Conservation (phyloP, 2,329 filamentous ascomycete genomes). For the Aplosporella prunicola region DNA sequence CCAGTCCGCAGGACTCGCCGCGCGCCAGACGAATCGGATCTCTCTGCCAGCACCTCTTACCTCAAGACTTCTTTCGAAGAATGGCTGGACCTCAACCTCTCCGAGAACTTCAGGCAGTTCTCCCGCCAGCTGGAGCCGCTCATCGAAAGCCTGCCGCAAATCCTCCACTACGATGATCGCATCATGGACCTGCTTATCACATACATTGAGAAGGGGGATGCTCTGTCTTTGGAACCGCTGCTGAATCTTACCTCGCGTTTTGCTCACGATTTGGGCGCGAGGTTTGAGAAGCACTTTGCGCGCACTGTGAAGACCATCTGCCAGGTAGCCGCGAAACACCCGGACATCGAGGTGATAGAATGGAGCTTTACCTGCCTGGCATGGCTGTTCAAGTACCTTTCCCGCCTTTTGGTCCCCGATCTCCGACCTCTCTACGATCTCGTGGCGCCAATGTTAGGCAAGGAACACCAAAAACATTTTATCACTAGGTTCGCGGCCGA, state of each 20-base stretch:
- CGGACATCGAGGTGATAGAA: conserved; percentile 83
- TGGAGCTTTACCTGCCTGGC: conserved; percentile 93
- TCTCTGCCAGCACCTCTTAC: conserved; percentile 71
- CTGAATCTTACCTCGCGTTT: conserved; percentile 84
- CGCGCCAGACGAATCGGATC: conserved; percentile 70
- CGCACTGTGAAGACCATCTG: conserved; percentile 66
- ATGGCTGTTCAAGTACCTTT: conserved; percentile 96
- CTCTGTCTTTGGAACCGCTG: conserved; percentile 73
- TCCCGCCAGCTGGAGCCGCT: conserved; percentile 63
- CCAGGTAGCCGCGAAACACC: conserved; percentile 64
- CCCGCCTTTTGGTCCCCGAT: conserved; percentile 75
- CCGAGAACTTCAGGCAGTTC: conserved; percentile 70
- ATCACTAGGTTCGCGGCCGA: conserved; percentile 90
- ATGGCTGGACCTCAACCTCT: conserved; percentile 89
- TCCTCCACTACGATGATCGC: conserved; percentile 79
- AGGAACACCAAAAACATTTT: conserved; percentile 70
- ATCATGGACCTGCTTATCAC: conserved; percentile 70
- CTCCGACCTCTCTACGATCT: conserved; percentile 75
- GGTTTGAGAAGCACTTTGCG: conserved; percentile 83
- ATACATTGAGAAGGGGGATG: conserved; percentile 69
- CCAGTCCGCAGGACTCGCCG: conserved; percentile 81
- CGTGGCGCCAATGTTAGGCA: conserved; percentile 76
- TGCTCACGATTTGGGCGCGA: conserved; percentile 79
- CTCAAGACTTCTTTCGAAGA: conserved; percentile 73
- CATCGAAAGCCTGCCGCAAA: conserved; percentile 82